Base-by-base conservation (phyloP, 768 basidiomycete genomes). In the Tulasnella sp. region DNA sequence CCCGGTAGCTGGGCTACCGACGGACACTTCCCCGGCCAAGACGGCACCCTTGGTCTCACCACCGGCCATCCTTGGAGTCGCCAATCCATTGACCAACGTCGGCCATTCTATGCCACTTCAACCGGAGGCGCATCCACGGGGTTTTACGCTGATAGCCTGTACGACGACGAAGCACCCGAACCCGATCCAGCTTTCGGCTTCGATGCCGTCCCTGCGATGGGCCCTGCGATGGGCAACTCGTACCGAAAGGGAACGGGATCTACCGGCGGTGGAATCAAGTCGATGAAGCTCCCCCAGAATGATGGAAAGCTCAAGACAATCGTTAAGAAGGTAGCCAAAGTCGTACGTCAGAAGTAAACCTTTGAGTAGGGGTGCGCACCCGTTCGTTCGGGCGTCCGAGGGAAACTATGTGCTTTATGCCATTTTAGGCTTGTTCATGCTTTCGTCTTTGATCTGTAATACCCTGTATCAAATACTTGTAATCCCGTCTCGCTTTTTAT, bases 1-100 rank as follows among this genome's bases (percentile, higher is more conserved):
- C 60, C 60, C n/a, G 60, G 28, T 31, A 64, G 60, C 60, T 64
- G 60, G 60, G 60, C 31, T 64, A 64, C 60, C 31, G 60, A 64
- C 60, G 60, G n/a, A 14, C 60, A 31, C 3, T 8, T 4, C 28
- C 28, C 34, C 8, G 31, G 28, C 31, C 60, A 64, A 24, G n/a
- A 28, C 28, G n/a, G 31, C n/a, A 24, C 24, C 12, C 60, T 64
- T 16, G 60, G 60, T 34, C 60, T 64, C 16, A 34, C 60, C n/a
- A 64, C 60, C 28, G n/a, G 60, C 11, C 60, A 64, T 28, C n/a
- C 60, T 3, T 64, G 60, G 60, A 64, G 31, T 18, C 60, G 28
- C n/a, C 20, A 64, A n/a, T 64, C 60, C 28, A 64, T 31, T 8
- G 31, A 64, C 60, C 28, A 31, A 7, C 60, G 31, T 7, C 58